Conservation (phyloP, 345 rosid species). For the Corchorus capsularis region DNA sequence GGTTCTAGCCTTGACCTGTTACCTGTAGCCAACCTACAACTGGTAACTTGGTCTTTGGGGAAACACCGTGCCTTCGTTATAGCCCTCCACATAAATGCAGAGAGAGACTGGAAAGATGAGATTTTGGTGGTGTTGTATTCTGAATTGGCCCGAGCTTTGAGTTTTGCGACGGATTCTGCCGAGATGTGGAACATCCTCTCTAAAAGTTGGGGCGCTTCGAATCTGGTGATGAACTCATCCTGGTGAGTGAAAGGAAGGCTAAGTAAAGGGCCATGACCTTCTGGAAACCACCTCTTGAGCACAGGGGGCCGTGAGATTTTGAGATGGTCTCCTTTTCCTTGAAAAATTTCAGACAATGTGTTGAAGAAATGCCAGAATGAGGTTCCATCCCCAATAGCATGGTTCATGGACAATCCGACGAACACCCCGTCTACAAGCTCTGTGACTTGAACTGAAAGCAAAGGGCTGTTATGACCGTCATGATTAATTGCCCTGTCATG, state of each 20-base stretch:
- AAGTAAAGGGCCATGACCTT: constrained; percentile 43
- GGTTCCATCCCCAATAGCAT: constrained; percentile 61
- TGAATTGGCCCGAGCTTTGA: constrained; percentile 58
- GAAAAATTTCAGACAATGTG: constrained; percentile 65
- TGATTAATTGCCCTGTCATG: constrained; percentile 56
- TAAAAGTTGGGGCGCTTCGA: constrained; percentile 45
- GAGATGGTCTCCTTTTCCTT: constrained; percentile 27
- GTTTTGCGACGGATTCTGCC: constrained; percentile 43
- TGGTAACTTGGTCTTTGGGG: constrained; percentile 38
- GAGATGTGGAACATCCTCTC: constrained; percentile 73
- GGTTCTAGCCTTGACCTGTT: constrained; percentile 62
- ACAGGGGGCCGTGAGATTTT: constrained; percentile 49
- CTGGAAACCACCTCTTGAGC: constrained; percentile 56
- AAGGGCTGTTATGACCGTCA: constrained; percentile 58
- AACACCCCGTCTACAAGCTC: constrained; percentile 70
- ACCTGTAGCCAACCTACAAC: constrained; percentile 52
- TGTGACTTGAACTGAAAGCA: constrained; percentile 61
- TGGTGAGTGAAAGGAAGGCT: constrained; percentile 51
- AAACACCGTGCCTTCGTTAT: constrained; percentile 48
- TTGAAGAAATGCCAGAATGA: constrained; percentile 74
- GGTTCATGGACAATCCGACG: constrained; percentile 68
- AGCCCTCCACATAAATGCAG: constrained; percentile 66
- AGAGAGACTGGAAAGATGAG: constrained; percentile 72
- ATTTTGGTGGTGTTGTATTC: constrained; percentile 46
- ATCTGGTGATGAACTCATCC: constrained; percentile 46